Evolutionary conservation across 495 filamentous ascomycete genomes (phyloP).

Genomic region (Podospora pseudocomata): DNA sequence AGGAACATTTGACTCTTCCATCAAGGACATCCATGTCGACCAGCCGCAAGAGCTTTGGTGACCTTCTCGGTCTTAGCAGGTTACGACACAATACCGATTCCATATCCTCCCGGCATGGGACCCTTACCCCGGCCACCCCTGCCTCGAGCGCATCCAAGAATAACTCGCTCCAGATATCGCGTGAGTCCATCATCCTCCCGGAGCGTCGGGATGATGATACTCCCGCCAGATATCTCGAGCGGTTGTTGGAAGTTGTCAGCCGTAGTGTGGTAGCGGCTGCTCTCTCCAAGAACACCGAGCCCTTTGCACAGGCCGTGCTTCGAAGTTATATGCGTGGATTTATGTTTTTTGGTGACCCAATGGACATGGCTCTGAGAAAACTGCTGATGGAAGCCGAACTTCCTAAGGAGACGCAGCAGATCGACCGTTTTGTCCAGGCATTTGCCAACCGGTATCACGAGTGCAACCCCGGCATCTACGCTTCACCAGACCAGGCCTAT

Average conservation of each 20-base stretch:
- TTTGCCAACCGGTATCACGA: conserved; percentile 98
- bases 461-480: conserved; percentile 96
- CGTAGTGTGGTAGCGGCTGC: conserved; percentile 75
- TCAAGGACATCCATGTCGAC: conserved; percentile 76
- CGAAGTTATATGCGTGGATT: conserved; percentile 95
- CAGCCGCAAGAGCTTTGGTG: conserved; percentile 85
- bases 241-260: conserved; percentile 73
- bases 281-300: conserved; percentile 76
- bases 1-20: conserved; percentile 55
- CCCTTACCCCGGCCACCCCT: conserved; percentile 62
- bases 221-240: conserved; percentile 79
- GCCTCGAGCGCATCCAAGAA: conserved; percentile 59
- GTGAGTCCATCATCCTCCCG: conserved; percentile 63
- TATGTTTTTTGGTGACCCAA: conserved; percentile 88
- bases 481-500: conserved; percentile 88
- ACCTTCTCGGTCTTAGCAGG: conserved; percentile 72
- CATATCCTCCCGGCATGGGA: conserved; percentile 51
- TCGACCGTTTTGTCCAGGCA: conserved; percentile 87
- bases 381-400: conserved; percentile 94
- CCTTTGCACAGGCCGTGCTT: conserved; percentile 76
- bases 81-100: conserved; percentile 74
- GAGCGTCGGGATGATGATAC: conserved; percentile 84
- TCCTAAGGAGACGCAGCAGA: conserved; percentile 96
- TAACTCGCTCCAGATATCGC: conserved; percentile 63
- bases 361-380: conserved; percentile 96